A percentile compares a stretch with the other conserved stretches of the same genome.
phyloP scores from a whole-genome alignment of 257 asterid genomes.

The Solanum paucissectum region DNA sequence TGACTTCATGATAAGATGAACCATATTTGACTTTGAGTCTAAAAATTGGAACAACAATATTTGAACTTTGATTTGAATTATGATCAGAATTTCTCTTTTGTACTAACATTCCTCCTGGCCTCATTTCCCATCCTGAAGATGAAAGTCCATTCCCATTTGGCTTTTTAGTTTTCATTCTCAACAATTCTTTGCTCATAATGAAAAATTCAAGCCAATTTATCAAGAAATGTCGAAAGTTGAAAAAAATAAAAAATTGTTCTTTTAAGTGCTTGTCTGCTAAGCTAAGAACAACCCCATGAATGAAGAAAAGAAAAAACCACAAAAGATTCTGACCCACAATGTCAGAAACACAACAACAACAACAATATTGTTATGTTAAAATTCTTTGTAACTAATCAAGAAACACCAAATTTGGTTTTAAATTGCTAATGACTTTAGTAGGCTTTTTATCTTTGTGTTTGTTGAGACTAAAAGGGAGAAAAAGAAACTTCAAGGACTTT shows the following conservation, averaged over 20 bases:
- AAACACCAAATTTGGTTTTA: neutral
- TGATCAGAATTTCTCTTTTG: constrained; percentile 62
- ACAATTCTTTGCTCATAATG: constrained; percentile 32
- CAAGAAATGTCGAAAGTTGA: constrained; percentile 13
- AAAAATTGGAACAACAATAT: constrained; percentile 30
- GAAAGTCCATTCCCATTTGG: neutral
- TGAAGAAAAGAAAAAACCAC: constrained; percentile 44
- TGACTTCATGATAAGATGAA: constrained; percentile 48
- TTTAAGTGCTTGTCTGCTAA: constrained; percentile 61
- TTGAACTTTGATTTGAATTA: constrained; percentile 21
- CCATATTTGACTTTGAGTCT: constrained; percentile 61
- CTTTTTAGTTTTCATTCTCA: constrained; percentile 44
- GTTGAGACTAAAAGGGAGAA: neutral
- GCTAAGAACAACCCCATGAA: constrained; percentile 61
- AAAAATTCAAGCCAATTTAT: neutral
- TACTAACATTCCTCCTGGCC: constrained; percentile 94
- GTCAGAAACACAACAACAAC: constrained; percentile 37
- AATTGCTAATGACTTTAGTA: neutral
- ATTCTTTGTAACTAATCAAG: constrained; percentile 14
- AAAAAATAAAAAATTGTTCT: neutral
- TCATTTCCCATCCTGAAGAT: constrained; percentile 43
- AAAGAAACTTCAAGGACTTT: constrained; percentile 11
- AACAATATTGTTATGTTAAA: constrained; percentile 15
- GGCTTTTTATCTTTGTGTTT: constrained; percentile 1
- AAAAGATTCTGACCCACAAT: constrained; percentile 54